A percentile compares a stretch with the other conserved stretches of the same genome.
Evolutionary conservation across 768 basidiomycete genomes (phyloP).

Genomic region (Dioszegia hungarica): DNA sequence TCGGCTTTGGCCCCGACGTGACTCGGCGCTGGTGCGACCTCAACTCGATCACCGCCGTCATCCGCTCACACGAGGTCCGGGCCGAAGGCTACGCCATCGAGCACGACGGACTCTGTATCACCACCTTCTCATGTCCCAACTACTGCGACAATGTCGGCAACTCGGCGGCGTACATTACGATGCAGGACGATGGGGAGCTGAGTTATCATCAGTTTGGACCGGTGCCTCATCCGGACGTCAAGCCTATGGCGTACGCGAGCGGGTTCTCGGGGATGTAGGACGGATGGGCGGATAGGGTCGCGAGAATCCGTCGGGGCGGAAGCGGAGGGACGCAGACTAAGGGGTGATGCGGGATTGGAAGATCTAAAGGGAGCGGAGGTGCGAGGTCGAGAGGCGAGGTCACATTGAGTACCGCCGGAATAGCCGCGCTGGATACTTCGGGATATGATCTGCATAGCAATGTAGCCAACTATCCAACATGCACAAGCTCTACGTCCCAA

Average conservation of each 20-base stretch:
- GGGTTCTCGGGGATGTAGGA: conserved; percentile 24
- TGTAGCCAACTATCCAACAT: no score
- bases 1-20: conserved; percentile 92
- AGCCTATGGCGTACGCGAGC: conserved; percentile 73
- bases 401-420: no score
- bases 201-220: conserved; percentile 72
- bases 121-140: conserved; percentile 83
- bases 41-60: conserved; percentile 79
- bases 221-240: conserved; percentile 78
- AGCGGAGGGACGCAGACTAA: no score
- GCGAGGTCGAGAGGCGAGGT: no score
- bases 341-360: no score
- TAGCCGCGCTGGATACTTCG: no score
- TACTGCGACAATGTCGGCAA: conserved; percentile 49
- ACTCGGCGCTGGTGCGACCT: conserved; percentile 81
- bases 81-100: conserved; percentile 90
- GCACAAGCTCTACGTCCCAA: no score
- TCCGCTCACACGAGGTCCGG: conserved; percentile 95
- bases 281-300: background rate
- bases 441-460: no score
- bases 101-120: conserved; percentile 88
- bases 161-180: conserved; percentile 58
- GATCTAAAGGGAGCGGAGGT: no score
- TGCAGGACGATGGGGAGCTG: conserved; percentile 69
- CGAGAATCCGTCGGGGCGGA: no score